Conservation (phyloP, 768 basidiomycete species). For the Strobilomyces confusus region DNA sequence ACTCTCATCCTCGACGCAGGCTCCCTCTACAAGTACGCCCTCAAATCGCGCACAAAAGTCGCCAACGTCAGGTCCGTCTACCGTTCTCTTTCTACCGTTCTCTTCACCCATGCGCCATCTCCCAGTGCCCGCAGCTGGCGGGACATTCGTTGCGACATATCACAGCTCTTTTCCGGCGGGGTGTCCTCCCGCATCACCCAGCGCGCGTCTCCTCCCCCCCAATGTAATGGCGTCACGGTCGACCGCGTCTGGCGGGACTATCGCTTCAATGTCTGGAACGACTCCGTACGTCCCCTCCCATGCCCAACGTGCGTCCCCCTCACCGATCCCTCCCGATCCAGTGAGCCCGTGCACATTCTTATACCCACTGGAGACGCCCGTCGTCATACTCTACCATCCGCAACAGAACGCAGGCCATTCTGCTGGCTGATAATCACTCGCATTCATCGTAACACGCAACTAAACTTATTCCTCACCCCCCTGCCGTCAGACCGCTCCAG, state of each 20-base stretch:
- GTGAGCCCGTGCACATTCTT: constrained; percentile 16
- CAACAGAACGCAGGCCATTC: constrained; percentile 29
- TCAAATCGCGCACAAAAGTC: constrained; percentile 62
- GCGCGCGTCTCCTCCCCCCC: constrained; percentile 33
- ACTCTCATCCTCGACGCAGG: constrained; percentile 69
- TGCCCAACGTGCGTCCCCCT: background rate
- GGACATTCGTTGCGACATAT: constrained; percentile 57
- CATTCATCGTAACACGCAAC: constrained; percentile 30
- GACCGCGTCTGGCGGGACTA: constrained; percentile 67
- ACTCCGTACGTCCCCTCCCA: constrained; percentile 32
- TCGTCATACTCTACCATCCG: constrained; percentile 28
- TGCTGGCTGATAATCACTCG: constrained; percentile 26
- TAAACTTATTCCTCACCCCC: constrained; percentile 25
- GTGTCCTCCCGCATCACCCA: constrained; percentile 29
- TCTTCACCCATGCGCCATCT: background rate
- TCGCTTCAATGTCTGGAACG: constrained; percentile 60
- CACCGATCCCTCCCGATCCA: constrained; percentile 10
- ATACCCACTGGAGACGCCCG: constrained; percentile 24
- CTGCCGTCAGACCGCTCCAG: constrained; percentile 11
- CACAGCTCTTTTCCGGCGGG: constrained; percentile 51
- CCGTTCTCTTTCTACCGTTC: constrained; percentile 1
- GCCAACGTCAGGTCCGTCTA: constrained; percentile 63
- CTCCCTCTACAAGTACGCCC: constrained; percentile 61
- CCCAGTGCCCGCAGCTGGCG: constrained; percentile 63
- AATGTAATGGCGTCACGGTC: constrained; percentile 53